Evolutionary conservation across 2,329 filamentous ascomycete genomes (phyloP), one percentile per base, ranked within the genome.

Genomic region (Pseudogymnoascus pannorum): DNA sequence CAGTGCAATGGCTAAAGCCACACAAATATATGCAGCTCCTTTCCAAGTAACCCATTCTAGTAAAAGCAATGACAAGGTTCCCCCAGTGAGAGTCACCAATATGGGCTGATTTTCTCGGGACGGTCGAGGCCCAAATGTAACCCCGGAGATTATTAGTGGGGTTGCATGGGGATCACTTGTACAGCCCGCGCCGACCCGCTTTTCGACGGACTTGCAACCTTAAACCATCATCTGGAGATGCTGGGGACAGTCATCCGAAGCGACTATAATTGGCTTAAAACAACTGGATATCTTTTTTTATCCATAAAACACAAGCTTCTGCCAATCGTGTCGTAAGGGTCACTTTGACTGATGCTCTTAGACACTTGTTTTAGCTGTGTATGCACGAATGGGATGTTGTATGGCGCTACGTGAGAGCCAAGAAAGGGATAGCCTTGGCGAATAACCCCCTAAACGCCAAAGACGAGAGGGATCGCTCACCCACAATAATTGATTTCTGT

Each of bases 391-490:
- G 26, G 48, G 16, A 54, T 18, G 26, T 54, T 12, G 48, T 54
- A 31, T n/a, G 14, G 48, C 26, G 48, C 48, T 54, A 54, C 5
- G 48, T 54, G 26, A 54, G 9, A 54, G 48, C 48, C 48, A 54
- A 54, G 48, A 54, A 54, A 54, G 48, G 48, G 26, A 31, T 31
- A 33, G 48, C 26, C 40, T 54, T 54, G 48, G 48, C 48, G 26
- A 54, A 54, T 54, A 31, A 12, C 48, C 26, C 16, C n/a, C 20
- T 31, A 54, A 54, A 54, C 48, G 16, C 26, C 48, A 8, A 44
- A 24, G 9, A 54, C 9, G 26, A 11, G 11, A 31, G 48, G 48
- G 26, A 20, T 54, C 48, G n/a, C 48, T 31, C n/a, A 8, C 26
- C n/a, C 11, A 54, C 26, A 16, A 18, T 33, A 14, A 20, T 18